Base-by-base conservation (phyloP, 2,329 filamentous ascomycete species). In the Botrytis elliptica region DNA sequence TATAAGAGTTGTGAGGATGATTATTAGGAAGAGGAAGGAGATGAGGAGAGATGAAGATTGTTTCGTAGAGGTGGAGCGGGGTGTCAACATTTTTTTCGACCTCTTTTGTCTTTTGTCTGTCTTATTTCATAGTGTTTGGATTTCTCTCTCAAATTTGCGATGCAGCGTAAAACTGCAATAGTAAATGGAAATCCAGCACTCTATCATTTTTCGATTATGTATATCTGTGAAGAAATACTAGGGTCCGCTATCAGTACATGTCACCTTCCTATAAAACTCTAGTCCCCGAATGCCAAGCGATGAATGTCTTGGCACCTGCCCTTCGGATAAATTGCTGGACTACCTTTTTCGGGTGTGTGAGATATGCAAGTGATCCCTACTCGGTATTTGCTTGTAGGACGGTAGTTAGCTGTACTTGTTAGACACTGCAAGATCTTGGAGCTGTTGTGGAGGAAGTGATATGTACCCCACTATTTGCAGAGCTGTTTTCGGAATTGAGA, bases 211-310 rank as follows among this genome's bases (percentile, higher is more conserved):
- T 33, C 29, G 14, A 57, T 14, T 8, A 29, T 57, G n/a, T 57
- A 57, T 57, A 57, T 29, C 38, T 42, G 6, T 40, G 25, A 25
- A 63, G 36, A n/a, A 62, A 40, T 63, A 38, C 9, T 5, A 16
- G 7, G 22, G 25, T 63, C 38, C 36, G 25, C 22, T 63, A 42
- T 40, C 38, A n/a, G 59, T 62, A 62, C 7, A 16, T 67, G 3
- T 14, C 8, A 67, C 64, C 64, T 67, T 52, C 64, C 64, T 67
- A 67, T 67, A 20, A n/a, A n/a, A 20, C 22, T 25, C 64, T 67
- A 67, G 64, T 33, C 33, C 33, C 22, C 12, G 2, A 22, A 16
- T 10, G 44, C 64, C 64, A 67, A 67, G 64, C 36, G 33, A 67
- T 40, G 46, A 3, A 40, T 8, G 44, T 6, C 44, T 38, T 67